phyloP scores from a whole-genome alignment of 495 filamentous ascomycete genomes.

The Penicillium angulare region DNA sequence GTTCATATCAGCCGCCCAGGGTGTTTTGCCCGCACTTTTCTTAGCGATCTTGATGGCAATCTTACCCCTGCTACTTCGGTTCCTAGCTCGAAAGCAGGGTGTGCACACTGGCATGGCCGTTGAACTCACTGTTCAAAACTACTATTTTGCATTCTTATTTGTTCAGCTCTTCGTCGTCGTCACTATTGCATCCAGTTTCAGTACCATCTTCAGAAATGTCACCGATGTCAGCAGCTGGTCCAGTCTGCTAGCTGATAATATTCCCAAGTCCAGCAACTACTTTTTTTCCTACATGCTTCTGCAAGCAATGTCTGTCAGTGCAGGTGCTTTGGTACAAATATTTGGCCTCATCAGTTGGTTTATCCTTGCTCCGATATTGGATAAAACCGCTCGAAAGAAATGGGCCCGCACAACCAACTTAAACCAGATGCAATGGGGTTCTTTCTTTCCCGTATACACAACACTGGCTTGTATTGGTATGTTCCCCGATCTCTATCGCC shows the following conservation, averaged over 20 bases:
- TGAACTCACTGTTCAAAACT: constrained; percentile 81
- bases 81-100: constrained; percentile 74
- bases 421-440: constrained; percentile 82
- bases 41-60: constrained; percentile 77
- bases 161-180: constrained; percentile 94
- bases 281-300: constrained; percentile 99
- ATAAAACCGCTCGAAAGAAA: constrained; percentile 85
- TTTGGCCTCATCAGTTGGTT: constrained; percentile 76
- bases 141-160: constrained; percentile 94
- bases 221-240: constrained; percentile 61
- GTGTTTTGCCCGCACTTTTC: constrained; percentile 79
- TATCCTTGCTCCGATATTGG: constrained; percentile 70
- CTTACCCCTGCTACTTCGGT: constrained; percentile 74
- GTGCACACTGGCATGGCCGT: constrained; percentile 77
- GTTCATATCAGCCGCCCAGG: constrained; percentile 72
- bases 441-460: constrained; percentile 93
- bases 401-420: constrained; percentile 81
- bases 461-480: constrained; percentile 88
- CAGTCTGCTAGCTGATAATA: constrained; percentile 70
- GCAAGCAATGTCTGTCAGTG: constrained; percentile 86
- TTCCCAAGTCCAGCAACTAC: constrained; percentile 90
- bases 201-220: constrained; percentile 62
- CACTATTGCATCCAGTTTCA: constrained; percentile 77
- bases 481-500: no score
- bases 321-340: constrained; percentile 86